A percentile compares a stretch with the other conserved stretches of the same genome.
Evolutionary conservation across 192 early-diverging fungal species (phyloP).

Genomic region (Jimgerdemannia lactiflua): DNA sequence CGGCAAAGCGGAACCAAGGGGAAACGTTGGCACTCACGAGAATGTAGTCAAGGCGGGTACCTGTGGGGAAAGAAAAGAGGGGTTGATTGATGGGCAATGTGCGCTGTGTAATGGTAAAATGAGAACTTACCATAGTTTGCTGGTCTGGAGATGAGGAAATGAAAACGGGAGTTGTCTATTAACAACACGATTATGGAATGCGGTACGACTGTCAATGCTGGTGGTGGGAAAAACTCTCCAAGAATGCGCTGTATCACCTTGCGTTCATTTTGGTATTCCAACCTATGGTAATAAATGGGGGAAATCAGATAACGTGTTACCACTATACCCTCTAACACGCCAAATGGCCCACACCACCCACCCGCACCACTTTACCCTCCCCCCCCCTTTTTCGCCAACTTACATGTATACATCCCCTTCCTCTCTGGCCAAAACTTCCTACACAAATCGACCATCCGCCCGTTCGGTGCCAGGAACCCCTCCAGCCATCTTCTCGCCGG

Average conservation of each 20-base stretch:
- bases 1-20: conserved; percentile 56
- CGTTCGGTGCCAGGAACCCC: conserved; percentile 50
- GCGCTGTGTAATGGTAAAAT: not conserved
- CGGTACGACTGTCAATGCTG: not conserved
- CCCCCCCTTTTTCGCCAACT: conserved; percentile 10
- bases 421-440: conserved; percentile 58
- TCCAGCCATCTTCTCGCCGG: conserved; percentile 65
- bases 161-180: not conserved
- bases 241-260: conserved; percentile 29
- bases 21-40: conserved; percentile 48
- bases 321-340: not conserved
- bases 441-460: conserved; percentile 64
- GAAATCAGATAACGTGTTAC: not conserved
- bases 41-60: conserved; percentile 79
- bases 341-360: not conserved
- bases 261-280: conserved; percentile 78
- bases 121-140: conserved; percentile 38
- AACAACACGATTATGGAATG: not conserved
- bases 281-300: conserved; percentile 41
- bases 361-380: not conserved
- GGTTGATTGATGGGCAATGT: not conserved
- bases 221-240: not conserved
- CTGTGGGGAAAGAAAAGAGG: conserved; percentile 15
- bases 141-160: conserved; percentile 26
- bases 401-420: conserved; percentile 51